Conservation (phyloP, 2,329 filamentous ascomycete genomes). For the Aspergillus sp. region DNA sequence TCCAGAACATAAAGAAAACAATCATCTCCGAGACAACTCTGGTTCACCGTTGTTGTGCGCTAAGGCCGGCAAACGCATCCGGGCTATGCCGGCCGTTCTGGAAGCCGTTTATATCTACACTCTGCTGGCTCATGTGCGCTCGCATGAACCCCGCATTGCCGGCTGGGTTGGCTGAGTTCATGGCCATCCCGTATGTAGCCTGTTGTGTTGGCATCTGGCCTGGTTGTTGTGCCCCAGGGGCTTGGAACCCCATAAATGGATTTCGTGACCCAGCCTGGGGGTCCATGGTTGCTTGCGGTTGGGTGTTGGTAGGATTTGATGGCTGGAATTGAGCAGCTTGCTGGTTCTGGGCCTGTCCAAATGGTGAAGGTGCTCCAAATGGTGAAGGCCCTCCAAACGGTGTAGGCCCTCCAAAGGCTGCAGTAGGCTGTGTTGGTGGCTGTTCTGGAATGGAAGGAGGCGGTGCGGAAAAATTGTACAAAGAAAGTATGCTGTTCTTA, state of each 20-base stretch:
- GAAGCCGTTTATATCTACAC: slow-evolving; percentile 47
- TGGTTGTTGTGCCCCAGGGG: slow-evolving; percentile 8
- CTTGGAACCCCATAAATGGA: slow-evolving; percentile 22
- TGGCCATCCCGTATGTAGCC: slow-evolving; percentile 16
- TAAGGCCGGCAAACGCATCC: slow-evolving; percentile 52
- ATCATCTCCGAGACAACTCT: neutral
- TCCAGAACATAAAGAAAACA: neutral
- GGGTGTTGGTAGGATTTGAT: slow-evolving; percentile 10
- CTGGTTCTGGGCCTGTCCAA: slow-evolving; percentile 24
- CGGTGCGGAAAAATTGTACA: slow-evolving; percentile 46
- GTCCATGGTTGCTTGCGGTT: slow-evolving; percentile 16
- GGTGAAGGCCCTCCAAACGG: slow-evolving; percentile 23
- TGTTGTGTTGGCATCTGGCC: slow-evolving; percentile 10
- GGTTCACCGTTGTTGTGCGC: slow-evolving; percentile 42
- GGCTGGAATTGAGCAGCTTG: slow-evolving; percentile 12
- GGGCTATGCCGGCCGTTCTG: slow-evolving; percentile 51
- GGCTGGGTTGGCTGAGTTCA: slow-evolving; percentile 15
- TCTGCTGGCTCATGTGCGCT: slow-evolving; percentile 49
- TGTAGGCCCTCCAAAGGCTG: slow-evolving; percentile 19
- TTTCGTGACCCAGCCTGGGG: slow-evolving; percentile 25
- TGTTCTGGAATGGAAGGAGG: slow-evolving; percentile 38
- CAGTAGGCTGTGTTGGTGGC: slow-evolving; percentile 23
- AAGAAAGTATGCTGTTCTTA: slow-evolving; percentile 47
- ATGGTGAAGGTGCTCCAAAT: slow-evolving; percentile 19
- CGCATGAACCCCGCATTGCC: slow-evolving; percentile 19